Percentiles rank a stretch among this genome's conserved stretches.
Evolutionary conservation across 805 yeast species (phyloP).

Genomic region (Wickerhamomyces bovis): DNA sequence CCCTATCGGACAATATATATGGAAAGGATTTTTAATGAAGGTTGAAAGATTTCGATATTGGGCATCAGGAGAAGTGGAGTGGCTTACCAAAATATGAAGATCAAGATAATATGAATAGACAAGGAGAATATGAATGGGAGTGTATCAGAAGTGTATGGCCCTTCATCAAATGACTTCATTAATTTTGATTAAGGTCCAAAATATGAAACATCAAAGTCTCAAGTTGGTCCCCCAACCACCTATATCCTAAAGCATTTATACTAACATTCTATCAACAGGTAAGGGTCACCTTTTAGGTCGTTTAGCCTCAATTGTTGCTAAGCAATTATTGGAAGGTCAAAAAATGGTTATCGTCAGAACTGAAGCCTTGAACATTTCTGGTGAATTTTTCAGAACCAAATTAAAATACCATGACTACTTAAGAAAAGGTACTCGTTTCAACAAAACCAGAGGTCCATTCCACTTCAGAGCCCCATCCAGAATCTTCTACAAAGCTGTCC

Average conservation of each 20-base stretch:
- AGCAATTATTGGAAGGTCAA: constrained; percentile 98
- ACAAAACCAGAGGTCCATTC: constrained; percentile 99
- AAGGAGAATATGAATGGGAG: too few species aligned
- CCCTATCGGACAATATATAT: neutral
- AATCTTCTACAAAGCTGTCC: constrained; percentile 98
- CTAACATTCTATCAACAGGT: constrained; percentile 36
- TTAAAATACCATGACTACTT: constrained; percentile 99
- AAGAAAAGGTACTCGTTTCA: constrained; percentile 98
- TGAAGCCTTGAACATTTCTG: constrained; percentile 97
- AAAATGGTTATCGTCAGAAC: constrained; percentile 95
- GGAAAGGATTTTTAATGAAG: neutral
- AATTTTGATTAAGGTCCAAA: too few species aligned
- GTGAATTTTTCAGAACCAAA: constrained; percentile 99
- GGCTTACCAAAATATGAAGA: too few species aligned
- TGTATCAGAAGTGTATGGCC: too few species aligned
- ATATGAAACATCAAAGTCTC: neutral
- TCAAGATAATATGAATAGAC: neutral
- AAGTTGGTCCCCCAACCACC: neutral
- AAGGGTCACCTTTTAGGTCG: constrained; percentile 99
- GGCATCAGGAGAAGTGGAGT: too few species aligned
- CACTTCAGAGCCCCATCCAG: constrained; percentile 99
- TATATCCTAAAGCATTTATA: constrained; percentile 5
- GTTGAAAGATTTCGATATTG: neutral
- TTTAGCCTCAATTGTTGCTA: constrained; percentile 97
- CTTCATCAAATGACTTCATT: too few species aligned